Conservation (phyloP, 1,139 yeast species). For the Zygosaccharomyces sapae region DNA sequence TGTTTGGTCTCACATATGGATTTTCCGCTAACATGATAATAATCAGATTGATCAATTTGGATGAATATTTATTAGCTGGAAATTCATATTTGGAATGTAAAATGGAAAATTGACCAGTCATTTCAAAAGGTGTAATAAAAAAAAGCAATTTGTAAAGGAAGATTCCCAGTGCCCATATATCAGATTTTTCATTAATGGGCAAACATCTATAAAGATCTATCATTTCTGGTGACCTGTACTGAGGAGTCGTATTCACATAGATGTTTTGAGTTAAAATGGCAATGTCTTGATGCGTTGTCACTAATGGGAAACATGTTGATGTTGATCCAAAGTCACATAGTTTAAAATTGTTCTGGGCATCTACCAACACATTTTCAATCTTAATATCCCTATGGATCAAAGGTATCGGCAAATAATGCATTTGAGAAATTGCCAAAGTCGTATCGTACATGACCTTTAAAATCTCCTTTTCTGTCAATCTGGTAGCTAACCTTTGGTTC, state of each 20-base stretch:
- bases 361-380: slow-evolving; percentile 88
- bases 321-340: slow-evolving; percentile 95
- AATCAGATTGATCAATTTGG: slow-evolving; percentile 66
- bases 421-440: slow-evolving; percentile 76
- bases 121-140: slow-evolving; percentile 93
- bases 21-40: slow-evolving; percentile 73
- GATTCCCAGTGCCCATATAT: slow-evolving; percentile 95
- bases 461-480: slow-evolving; percentile 77
- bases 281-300: slow-evolving; percentile 39
- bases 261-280: slow-evolving; percentile 74
- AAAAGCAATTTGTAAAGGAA: slow-evolving; percentile 87
- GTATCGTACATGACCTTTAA: slow-evolving; percentile 78
- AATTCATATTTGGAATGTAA: slow-evolving; percentile 57
- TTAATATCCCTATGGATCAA: slow-evolving; percentile 90
- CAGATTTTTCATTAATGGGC: slow-evolving; percentile 91
- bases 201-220: slow-evolving; percentile 76
- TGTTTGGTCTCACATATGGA: slow-evolving; percentile 80
- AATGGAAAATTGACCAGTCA: slow-evolving; percentile 65
- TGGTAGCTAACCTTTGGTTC: slow-evolving; percentile 80
- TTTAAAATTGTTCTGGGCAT: slow-evolving; percentile 67
- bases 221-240: slow-evolving; percentile 96
- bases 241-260: slow-evolving; percentile 93
- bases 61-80: slow-evolving; percentile 49
- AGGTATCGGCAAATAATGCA: slow-evolving; percentile 80
- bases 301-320: slow-evolving; percentile 52